Evolutionary conservation across 1,284 basidiomycete genomes (phyloP).

Genomic region (Apiotrichum sp.): DNA sequence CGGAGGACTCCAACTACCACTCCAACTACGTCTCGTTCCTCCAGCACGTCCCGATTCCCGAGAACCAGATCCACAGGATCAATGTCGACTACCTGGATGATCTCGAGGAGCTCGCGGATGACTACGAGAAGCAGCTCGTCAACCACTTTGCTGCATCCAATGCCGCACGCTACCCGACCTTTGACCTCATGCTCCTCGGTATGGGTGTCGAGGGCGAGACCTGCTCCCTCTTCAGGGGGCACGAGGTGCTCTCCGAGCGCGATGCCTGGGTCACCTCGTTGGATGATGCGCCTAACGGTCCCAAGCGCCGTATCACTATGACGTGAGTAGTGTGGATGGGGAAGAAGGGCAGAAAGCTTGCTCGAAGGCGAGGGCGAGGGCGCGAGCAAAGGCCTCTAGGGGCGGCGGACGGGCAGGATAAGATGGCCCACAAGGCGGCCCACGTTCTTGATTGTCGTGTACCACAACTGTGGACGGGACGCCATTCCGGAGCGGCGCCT

Average conservation of each 20-base stretch:
- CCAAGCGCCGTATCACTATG: slow-evolving; percentile 79
- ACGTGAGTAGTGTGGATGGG: slow-evolving; percentile 47
- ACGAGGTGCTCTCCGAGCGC: slow-evolving; percentile 73
- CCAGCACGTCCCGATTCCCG: slow-evolving; percentile 70
- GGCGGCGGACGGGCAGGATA: too few relatives aligned
- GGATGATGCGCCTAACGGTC: slow-evolving; percentile 89
- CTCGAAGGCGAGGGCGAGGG: too few relatives aligned
- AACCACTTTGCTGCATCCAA: slow-evolving; percentile 82
- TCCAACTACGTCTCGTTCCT: slow-evolving; percentile 75
- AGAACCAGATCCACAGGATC: slow-evolving; percentile 78
- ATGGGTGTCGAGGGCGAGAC: slow-evolving; percentile 96
- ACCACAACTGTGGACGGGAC: too few relatives aligned
- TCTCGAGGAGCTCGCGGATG: slow-evolving; percentile 81
- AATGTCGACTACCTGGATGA: slow-evolving; percentile 60
- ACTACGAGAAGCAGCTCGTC: slow-evolving; percentile 90
- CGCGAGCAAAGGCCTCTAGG: too few relatives aligned
- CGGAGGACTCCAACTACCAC: slow-evolving; percentile 87
- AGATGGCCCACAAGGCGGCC: too few relatives aligned
- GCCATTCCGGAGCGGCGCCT: too few relatives aligned
- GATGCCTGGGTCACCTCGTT: slow-evolving; percentile 93
- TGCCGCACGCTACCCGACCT: slow-evolving; percentile 85
- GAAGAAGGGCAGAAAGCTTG: background rate
- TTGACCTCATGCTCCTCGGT: slow-evolving; percentile 89
- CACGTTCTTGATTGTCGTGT: background rate
- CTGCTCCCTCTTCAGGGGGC: slow-evolving; percentile 88